Evolutionary conservation across 306 rosid genomes (phyloP), one percentile per base, ranked within the genome.

Genomic region (Rubus parviflorus): DNA sequence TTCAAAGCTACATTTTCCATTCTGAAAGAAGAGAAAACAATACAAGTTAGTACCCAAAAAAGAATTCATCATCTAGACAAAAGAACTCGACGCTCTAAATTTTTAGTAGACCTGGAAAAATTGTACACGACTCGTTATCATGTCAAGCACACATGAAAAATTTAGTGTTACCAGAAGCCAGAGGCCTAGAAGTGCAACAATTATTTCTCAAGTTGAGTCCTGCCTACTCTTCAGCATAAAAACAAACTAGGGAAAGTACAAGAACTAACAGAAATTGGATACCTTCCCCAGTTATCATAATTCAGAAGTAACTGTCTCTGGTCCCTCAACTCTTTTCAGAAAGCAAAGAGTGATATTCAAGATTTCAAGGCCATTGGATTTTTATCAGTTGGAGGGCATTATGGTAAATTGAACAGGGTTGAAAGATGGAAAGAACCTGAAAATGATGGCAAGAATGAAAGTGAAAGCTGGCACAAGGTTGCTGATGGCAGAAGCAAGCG

Each of bases 381-480:
- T 74, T 38, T 47, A 40, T 7, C 49, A 30, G 1, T 0, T 12
- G 60, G 49, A 77, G 35, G 69, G 52, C 23, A 3, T 17, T 6
- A 23, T 22, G 48, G 52, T 20, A 46, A 0, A 48, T 7, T 43
- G 7, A 52, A 11, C 19, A 30, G 74, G 10, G 38, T 17, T 53
- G 79, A 58, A 19, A 40, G 54, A 74, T 19, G 54, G 35, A 62
- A 67, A 72, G 75, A 79, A 94, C 98, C 98, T 92, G 88, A 90
- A 90, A 82, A 92, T 54, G 85, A 94, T 66, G 87, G 98, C 98
- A 70, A 94, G 87, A 70, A 92, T 84, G 89, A 94, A 94, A 70
- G 97, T 92, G 86, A 92, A 94, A 74, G 98, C 98, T 51, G 98
- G 97, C 83, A 94, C 98, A 79, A 94, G 85, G 74, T 92, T 94